These are phyloP conservation scores for Leccinum fallax DNA, from an alignment of 1,284 basidiomycete species.

Conservation along the genomic window DNA sequence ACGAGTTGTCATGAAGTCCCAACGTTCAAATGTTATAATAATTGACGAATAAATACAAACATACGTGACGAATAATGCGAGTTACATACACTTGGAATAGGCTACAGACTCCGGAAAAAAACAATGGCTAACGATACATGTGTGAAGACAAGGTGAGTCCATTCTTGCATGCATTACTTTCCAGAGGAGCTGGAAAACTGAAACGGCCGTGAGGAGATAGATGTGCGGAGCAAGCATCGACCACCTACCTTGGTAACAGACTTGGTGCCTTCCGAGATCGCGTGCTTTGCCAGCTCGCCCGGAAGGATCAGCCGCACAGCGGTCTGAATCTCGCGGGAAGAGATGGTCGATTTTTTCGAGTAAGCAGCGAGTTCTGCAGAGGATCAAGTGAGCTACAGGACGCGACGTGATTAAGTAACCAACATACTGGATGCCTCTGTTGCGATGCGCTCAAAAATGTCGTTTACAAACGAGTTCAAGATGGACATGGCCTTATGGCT, in stretches of 20 bases:
- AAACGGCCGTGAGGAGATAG: constrained; percentile 6
- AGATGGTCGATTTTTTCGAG: constrained; percentile 80
- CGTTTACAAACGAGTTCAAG: constrained; percentile 75
- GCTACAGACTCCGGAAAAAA: constrained; percentile 5
- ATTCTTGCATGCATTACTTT: constrained; percentile 42
- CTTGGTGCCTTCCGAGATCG: constrained; percentile 81
- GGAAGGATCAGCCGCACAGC: constrained; percentile 81
- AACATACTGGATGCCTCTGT: constrained; percentile 64
- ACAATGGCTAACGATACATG: constrained; percentile 32
- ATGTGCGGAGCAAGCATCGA: background rate
- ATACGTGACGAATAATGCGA: constrained; percentile 26
- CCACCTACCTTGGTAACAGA: constrained; percentile 42
- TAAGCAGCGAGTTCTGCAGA: constrained; percentile 67
- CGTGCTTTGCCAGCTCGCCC: constrained; percentile 66
- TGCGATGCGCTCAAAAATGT: constrained; percentile 79
- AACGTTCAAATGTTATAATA: background rate
- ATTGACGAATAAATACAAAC: constrained; percentile 6
- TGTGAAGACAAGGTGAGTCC: background rate
- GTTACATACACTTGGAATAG: background rate
- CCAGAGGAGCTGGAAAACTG: constrained; percentile 68
- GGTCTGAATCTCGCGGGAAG: constrained; percentile 76
- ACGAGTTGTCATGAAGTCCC: background rate
- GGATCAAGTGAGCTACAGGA: constrained; percentile 1
- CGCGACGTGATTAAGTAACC: background rate
- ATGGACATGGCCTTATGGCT: constrained; percentile 84